A percentile compares a stretch with the other conserved stretches of the same genome.
These are phyloP conservation scores for Ceriops decandra DNA, from an alignment of 345 rosid species.

Conservation along the genomic window DNA sequence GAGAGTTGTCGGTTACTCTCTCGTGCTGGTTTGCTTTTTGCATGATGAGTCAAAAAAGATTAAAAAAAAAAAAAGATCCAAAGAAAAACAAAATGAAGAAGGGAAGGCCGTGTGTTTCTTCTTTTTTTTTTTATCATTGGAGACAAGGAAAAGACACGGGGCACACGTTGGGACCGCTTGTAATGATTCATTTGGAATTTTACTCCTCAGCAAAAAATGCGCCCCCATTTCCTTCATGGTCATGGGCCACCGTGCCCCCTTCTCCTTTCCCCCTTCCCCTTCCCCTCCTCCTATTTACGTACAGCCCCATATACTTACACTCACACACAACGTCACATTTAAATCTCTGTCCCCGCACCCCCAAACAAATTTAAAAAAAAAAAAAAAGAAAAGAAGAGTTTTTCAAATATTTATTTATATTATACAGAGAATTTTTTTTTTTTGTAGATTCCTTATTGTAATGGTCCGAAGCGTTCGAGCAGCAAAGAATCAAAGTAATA, in stretches of 20 bases:
- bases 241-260: conserved; percentile 20
- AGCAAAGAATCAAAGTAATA: too few relatives aligned
- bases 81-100: not conserved
- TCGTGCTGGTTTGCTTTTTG: not conserved
- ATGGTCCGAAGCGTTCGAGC: too few relatives aligned
- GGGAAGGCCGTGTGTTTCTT: not conserved
- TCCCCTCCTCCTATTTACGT: conserved; percentile 16
- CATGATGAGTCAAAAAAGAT: conserved; percentile 17
- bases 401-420: too few relatives aligned
- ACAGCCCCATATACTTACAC: not conserved
- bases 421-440: too few relatives aligned
- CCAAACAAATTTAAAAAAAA: not conserved
- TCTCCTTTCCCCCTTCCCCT: conserved; percentile 9
- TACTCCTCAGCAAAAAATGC: not conserved
- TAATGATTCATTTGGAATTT: conserved; percentile 16
- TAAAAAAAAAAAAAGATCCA: not conserved
- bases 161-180: conserved; percentile 23
- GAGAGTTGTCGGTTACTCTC: conserved; percentile 19
- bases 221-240: not conserved
- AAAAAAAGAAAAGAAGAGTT: too few relatives aligned
- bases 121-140: not conserved
- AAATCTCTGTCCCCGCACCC: not conserved
- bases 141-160: conserved; percentile 25
- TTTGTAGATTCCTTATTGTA: too few relatives aligned
- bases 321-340: not conserved